Evolutionary conservation across 371 early-diverging fungal genomes (phyloP).

Genomic region (Syncephalastrum contaminatum): DNA sequence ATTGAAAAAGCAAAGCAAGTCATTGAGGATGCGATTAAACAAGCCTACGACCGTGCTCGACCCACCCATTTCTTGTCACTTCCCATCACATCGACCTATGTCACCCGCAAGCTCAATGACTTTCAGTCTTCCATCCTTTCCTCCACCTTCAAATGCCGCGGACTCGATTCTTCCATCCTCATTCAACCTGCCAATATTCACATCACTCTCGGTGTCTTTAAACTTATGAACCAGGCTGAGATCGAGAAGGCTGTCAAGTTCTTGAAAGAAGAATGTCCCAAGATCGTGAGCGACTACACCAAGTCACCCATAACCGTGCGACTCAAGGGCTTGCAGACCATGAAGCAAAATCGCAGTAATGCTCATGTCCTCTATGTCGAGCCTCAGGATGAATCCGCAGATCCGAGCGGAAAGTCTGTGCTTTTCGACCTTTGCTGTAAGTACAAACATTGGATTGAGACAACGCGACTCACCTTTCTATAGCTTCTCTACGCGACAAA

Average conservation of each 20-base stretch:
- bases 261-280: slow-evolving; percentile 19
- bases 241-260: slow-evolving; percentile 26
- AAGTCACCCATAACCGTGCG: slow-evolving; percentile 15
- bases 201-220: slow-evolving; percentile 38
- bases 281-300: slow-evolving; percentile 9
- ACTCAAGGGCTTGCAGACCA: slow-evolving; percentile 16
- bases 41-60: slow-evolving; percentile 15
- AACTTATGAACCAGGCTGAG: slow-evolving; percentile 22
- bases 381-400: slow-evolving; percentile 26
- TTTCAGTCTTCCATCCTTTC: slow-evolving; percentile 24
- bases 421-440: slow-evolving; percentile 24
- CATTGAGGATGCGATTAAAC: slow-evolving; percentile 23
- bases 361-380: slow-evolving; percentile 35
- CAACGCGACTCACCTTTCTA: neutral
- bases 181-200: slow-evolving; percentile 29
- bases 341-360: slow-evolving; percentile 30
- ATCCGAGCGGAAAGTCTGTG: neutral
- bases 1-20: slow-evolving; percentile 26
- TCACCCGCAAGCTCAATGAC: slow-evolving; percentile 26
- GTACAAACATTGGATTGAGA: neutral
- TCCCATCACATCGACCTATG: slow-evolving; percentile 15
- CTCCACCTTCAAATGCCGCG: slow-evolving; percentile 16
- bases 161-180: slow-evolving; percentile 23
- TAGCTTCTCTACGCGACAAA: slow-evolving; percentile 22
- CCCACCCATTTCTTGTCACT: slow-evolving; percentile 38